Percentiles rank a stretch among this genome's conserved stretches.
These are phyloP conservation scores for Ulvella scutata DNA, from an alignment of 139 green algal genomes.

Conservation along the genomic window DNA sequence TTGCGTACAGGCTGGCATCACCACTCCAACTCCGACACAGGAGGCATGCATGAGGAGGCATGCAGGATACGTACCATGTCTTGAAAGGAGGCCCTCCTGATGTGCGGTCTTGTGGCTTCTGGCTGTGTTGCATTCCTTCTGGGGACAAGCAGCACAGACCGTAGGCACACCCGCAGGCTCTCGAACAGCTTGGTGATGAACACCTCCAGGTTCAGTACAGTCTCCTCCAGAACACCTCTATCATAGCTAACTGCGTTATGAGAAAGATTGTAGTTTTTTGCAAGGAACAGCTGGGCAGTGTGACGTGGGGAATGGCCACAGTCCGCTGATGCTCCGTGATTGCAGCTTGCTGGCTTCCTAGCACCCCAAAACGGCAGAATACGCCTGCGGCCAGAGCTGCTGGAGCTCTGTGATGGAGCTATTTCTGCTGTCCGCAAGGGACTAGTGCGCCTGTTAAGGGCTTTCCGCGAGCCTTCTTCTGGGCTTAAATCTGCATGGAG, in stretches of 20 bases:
- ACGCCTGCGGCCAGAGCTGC: no score
- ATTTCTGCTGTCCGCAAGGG: no score
- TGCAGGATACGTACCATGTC: slow-evolving; percentile 1
- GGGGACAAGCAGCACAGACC: background rate
- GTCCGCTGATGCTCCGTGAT: no score
- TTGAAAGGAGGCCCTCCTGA: background rate
- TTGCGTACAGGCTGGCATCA: no score
- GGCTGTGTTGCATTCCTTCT: background rate
- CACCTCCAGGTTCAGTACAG: slow-evolving; percentile 6
- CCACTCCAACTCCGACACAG: no score
- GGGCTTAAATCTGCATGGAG: no score
- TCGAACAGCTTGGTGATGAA: slow-evolving; percentile 7
- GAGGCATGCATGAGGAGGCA: slow-evolving; percentile 19
- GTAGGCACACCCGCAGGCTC: background rate
- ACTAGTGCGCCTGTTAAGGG: no score
- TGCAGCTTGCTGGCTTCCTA: no score
- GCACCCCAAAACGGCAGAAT: no score
- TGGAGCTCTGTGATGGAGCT: no score
- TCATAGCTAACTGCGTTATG: slow-evolving; percentile 2
- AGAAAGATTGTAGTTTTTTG: background rate
- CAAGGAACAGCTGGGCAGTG: background rate
- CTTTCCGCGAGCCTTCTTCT: no score
- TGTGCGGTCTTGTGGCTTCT: background rate
- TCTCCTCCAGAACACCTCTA: slow-evolving; percentile 9
- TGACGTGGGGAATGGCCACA: no score